Evolutionary conservation across 2,329 filamentous ascomycete genomes (phyloP).

Genomic region (Mycosphaerelloides madeirae): DNA sequence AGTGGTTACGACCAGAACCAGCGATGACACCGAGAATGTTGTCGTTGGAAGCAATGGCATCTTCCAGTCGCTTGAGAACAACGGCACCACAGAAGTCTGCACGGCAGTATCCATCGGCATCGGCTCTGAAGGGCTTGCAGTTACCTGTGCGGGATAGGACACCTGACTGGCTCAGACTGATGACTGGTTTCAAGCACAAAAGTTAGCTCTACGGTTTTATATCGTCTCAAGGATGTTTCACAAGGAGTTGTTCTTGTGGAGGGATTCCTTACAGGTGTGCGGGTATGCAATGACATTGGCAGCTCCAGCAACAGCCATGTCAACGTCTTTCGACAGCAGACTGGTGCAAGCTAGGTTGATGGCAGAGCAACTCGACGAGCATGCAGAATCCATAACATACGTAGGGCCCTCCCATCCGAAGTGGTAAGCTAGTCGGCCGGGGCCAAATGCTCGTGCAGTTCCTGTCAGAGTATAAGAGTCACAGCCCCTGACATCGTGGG

Average conservation of each 20-base stretch:
- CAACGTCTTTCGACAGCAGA: slow-evolving; percentile 26
- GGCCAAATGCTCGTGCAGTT: slow-evolving; percentile 20
- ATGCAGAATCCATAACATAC: not conserved
- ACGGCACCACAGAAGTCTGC: slow-evolving; percentile 22
- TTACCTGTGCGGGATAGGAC: slow-evolving; percentile 44
- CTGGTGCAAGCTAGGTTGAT: slow-evolving; percentile 28
- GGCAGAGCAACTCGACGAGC: slow-evolving; percentile 10
- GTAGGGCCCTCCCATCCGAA: slow-evolving; percentile 1
- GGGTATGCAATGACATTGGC: slow-evolving; percentile 33
- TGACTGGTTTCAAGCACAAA: slow-evolving; percentile 26
- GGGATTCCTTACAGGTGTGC: too few relatives aligned
- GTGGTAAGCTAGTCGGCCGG: slow-evolving; percentile 12
- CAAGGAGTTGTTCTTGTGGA: too few relatives aligned
- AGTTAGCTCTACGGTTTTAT: too few relatives aligned
- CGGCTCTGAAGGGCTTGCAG: slow-evolving; percentile 39
- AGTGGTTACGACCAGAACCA: slow-evolving; percentile 11
- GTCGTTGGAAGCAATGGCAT: slow-evolving; percentile 30
- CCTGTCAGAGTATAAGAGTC: slow-evolving; percentile 23
- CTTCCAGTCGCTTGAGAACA: slow-evolving; percentile 29
- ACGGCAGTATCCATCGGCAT: slow-evolving; percentile 31
- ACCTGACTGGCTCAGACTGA: slow-evolving; percentile 33
- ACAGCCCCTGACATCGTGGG: too few relatives aligned
- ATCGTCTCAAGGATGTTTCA: too few relatives aligned
- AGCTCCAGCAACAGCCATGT: slow-evolving; percentile 34
- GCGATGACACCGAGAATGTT: slow-evolving; percentile 16